Evolutionary conservation across 805 yeast species (phyloP).

Genomic region (Lipomyces anomalus): DNA sequence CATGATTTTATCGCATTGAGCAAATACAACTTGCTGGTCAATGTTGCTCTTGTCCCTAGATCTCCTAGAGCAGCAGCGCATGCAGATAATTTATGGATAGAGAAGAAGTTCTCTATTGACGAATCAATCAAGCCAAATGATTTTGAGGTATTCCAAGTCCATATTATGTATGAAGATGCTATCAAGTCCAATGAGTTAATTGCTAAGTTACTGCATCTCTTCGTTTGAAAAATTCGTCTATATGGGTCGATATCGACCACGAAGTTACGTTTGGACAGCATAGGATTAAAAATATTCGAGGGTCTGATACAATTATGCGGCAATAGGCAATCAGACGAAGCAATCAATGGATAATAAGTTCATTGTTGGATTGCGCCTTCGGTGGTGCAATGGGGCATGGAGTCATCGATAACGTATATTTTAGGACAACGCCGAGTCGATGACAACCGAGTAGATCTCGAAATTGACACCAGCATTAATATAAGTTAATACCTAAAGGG

Average conservation of each 20-base stretch:
- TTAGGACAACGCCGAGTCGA: slow-evolving; percentile 2
- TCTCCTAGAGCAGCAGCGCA: slow-evolving; percentile 2
- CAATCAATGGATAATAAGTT: background rate
- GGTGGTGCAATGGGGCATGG: slow-evolving; percentile 31
- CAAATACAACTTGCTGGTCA: slow-evolving; percentile 6
- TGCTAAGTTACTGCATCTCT: slow-evolving; percentile 5
- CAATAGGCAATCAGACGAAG: too few species aligned
- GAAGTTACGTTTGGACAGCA: slow-evolving; percentile 32
- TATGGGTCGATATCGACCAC: slow-evolving; percentile 27
- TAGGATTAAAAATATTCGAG: too few species aligned
- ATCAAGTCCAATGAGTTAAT: too few species aligned
- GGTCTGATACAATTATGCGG: too few species aligned
- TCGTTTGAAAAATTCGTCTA: slow-evolving; percentile 5
- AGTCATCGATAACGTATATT: slow-evolving; percentile 9
- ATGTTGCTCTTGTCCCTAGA: slow-evolving; percentile 1
- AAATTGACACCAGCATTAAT: slow-evolving; percentile 14
- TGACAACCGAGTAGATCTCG: slow-evolving; percentile 2
- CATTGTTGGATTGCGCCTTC: slow-evolving; percentile 30
- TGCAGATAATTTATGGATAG: background rate
- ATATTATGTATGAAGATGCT: slow-evolving; percentile 1
- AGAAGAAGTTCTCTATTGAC: slow-evolving; percentile 1
- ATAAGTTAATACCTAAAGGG: slow-evolving; percentile 26
- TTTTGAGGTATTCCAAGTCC: slow-evolving; percentile 1
- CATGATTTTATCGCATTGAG: slow-evolving; percentile 27
- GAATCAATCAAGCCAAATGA: too few species aligned